A percentile compares a stretch with the other conserved stretches of the same genome.
Evolutionary conservation across 441 rosid genomes (phyloP).

Genomic region (Eutrema salsugineum): DNA sequence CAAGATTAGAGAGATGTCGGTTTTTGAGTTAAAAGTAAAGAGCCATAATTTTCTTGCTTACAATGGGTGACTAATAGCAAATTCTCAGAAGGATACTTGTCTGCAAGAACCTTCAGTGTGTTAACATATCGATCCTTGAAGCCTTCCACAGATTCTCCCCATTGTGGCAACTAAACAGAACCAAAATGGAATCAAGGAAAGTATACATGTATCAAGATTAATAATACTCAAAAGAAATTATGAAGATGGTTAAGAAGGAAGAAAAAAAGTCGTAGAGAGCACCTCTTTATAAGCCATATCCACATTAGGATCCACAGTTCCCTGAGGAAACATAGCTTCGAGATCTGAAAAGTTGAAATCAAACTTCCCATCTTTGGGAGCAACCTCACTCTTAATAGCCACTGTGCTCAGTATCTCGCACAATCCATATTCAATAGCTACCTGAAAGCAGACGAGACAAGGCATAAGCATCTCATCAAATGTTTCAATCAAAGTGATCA

Average conservation of each 20-base stretch:
- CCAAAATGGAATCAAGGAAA: background rate
- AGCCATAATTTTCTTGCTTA: conserved; percentile 22
- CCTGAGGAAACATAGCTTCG: conserved; percentile 60
- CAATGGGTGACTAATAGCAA: conserved; percentile 90
- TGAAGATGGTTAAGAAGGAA: background rate
- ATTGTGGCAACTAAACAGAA: conserved; percentile 61
- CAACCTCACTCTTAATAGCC: conserved; percentile 45
- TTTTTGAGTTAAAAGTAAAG: background rate
- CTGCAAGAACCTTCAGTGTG: conserved; percentile 55
- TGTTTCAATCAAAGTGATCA: background rate
- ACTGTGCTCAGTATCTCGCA: conserved; percentile 57
- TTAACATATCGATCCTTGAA: conserved; percentile 57
- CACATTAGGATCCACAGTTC: conserved; percentile 53
- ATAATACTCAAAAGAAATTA: background rate
- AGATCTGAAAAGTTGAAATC: conserved; percentile 56
- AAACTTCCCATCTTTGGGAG: conserved; percentile 65
- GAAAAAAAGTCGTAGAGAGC: background rate
- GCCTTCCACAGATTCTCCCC: conserved; percentile 54
- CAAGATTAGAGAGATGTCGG: background rate
- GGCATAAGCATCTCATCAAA: background rate
- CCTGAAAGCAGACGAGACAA: conserved; percentile 37
- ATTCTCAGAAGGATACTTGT: conserved; percentile 79
- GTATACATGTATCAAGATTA: background rate
- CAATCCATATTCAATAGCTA: conserved; percentile 72
- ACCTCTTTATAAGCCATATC: conserved; percentile 59